phyloP scores from a whole-genome alignment of 192 early-diverging fungal species.

The Rhizoclosmatium sp. region DNA sequence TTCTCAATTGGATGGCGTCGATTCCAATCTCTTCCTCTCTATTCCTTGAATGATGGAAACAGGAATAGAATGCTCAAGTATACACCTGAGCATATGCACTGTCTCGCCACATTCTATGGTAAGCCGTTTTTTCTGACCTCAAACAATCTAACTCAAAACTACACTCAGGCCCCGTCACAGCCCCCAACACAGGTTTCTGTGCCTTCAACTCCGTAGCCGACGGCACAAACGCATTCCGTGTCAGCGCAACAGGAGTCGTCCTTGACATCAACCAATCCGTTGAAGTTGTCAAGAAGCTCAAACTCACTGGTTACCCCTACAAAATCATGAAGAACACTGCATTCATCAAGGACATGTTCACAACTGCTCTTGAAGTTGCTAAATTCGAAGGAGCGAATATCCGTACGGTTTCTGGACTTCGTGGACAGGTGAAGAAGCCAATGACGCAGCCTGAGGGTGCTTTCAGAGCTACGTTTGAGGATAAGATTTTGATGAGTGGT shows the following conservation, averaged over 20 bases:
- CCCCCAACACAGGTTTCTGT: slow-evolving; percentile 98
- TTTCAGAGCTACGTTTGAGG: slow-evolving; percentile 98
- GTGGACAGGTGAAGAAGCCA: slow-evolving; percentile 97
- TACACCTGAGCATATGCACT: slow-evolving; percentile 99
- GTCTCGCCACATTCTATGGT: slow-evolving; percentile 93
- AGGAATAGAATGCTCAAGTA: slow-evolving; percentile 99
- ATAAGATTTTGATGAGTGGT: slow-evolving; percentile 94
- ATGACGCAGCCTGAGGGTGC: slow-evolving; percentile 81
- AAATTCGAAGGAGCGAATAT: slow-evolving; percentile 98
- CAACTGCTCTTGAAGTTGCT: slow-evolving; percentile 92
- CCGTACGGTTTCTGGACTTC: slow-evolving; percentile 95
- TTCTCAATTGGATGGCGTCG: slow-evolving; percentile 98
- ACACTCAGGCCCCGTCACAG: slow-evolving; percentile 78
- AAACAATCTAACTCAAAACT: neutral
- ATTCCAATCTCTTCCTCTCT: slow-evolving; percentile 96
- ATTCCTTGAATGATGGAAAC: slow-evolving; percentile 86
- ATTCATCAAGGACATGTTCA: slow-evolving; percentile 99
- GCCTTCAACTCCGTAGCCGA: slow-evolving; percentile 81
- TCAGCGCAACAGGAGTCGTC: slow-evolving; percentile 95
- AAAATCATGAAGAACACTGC: slow-evolving; percentile 98
- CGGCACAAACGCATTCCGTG: slow-evolving; percentile 75
- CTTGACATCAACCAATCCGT: slow-evolving; percentile 91
- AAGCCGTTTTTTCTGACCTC: neutral
- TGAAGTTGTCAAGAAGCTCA: slow-evolving; percentile 99
- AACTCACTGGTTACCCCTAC: slow-evolving; percentile 92